Evolutionary conservation across 345 rosid species (phyloP).

Genomic region (Crucihimalaya himalaica): DNA sequence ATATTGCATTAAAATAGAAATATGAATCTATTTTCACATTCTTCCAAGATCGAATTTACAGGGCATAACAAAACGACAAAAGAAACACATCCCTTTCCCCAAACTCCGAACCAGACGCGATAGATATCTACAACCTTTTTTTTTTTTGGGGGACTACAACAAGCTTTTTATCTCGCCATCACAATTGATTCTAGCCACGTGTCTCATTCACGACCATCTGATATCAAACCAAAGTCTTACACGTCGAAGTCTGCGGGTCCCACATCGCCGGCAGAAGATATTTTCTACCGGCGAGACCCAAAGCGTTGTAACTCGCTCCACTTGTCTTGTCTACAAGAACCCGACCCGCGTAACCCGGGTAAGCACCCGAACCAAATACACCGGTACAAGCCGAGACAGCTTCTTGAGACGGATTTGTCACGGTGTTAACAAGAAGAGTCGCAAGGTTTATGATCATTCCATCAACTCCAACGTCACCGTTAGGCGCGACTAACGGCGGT

Average conservation of each 20-base stretch:
- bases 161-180: slow-evolving; percentile 20
- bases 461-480: slow-evolving; percentile 89
- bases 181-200: slow-evolving; percentile 32
- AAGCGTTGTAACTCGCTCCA: slow-evolving; percentile 79
- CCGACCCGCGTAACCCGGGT: slow-evolving; percentile 80
- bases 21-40: slow-evolving; percentile 13
- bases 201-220: not conserved
- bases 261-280: slow-evolving; percentile 86
- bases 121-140: slow-evolving; percentile 38
- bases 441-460: slow-evolving; percentile 91
- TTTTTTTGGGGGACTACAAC: not conserved
- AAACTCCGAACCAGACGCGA: slow-evolving; percentile 19
- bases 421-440: slow-evolving; percentile 72
- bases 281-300: slow-evolving; percentile 70
- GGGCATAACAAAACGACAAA: slow-evolving; percentile 41
- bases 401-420: slow-evolving; percentile 82
- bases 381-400: slow-evolving; percentile 83
- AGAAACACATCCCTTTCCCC: not conserved
- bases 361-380: slow-evolving; percentile 76
- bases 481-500: slow-evolving; percentile 80
- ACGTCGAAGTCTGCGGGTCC: slow-evolving; percentile 72
- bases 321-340: slow-evolving; percentile 60
- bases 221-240: slow-evolving; percentile 53
- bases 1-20: slow-evolving; percentile 6
- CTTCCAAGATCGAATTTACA: slow-evolving; percentile 40